Conservation (phyloP, 176 grass and related monocot genomes). For the Ananas comosus region DNA sequence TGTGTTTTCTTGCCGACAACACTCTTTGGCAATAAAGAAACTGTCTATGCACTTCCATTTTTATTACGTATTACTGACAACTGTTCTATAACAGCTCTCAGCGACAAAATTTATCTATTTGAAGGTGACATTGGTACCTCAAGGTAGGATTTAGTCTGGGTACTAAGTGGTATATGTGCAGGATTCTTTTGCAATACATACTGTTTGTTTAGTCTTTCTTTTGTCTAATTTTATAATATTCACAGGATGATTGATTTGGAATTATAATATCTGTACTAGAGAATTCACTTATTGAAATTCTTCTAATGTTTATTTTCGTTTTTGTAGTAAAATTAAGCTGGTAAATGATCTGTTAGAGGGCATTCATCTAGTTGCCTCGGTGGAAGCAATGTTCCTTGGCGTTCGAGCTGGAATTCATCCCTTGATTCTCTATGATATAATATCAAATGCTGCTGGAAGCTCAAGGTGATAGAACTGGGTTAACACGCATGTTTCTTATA, state of each 20-base stretch:
- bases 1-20: conserved; percentile 3
- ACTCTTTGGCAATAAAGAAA: conserved; percentile 14
- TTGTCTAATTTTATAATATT: not conserved
- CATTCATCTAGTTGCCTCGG: conserved; percentile 81
- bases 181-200: not conserved
- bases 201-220: not conserved
- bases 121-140: conserved; percentile 64
- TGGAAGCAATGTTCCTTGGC: conserved; percentile 96
- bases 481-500: not conserved
- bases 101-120: conserved; percentile 44
- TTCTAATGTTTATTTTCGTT: conserved; percentile 7
- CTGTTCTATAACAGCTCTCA: conserved; percentile 44
- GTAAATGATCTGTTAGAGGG: conserved; percentile 83
- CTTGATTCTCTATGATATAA: conserved; percentile 92
- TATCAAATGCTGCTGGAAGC: conserved; percentile 94
- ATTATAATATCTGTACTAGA: not conserved
- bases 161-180: not conserved
- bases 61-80: conserved; percentile 10
- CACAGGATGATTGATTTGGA: not conserved
- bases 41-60: conserved; percentile 9
- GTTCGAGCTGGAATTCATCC: conserved; percentile 90
- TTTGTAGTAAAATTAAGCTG: conserved; percentile 69
- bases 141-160: conserved; percentile 40
- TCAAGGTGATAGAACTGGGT: conserved; percentile 46
- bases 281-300: not conserved